Base-by-base conservation (phyloP, 495 filamentous ascomycete species). In the Mycothermus thermophilus region DNA sequence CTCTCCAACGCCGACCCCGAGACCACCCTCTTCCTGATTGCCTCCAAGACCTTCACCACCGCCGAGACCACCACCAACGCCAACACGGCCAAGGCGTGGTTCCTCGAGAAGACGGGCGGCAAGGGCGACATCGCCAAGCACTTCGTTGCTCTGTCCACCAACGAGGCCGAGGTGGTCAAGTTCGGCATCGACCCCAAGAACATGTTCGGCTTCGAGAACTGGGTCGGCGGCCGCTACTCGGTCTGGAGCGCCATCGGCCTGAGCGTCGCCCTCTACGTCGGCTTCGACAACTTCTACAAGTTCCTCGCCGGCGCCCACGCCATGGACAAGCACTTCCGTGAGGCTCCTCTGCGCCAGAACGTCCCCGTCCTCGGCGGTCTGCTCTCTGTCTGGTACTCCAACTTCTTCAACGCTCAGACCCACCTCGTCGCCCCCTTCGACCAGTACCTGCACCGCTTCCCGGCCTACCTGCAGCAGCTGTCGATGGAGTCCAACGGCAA, bases 401-500 rank as follows among this genome's bases (percentile, higher is more conserved):
- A 97, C 65, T 96, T 96, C 69, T 97, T 87, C 55, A 82, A 83
- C 51, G 86, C 92, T 26, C 90, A 97, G 62, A 96, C 90, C 34
- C 90, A 96, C 67, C 69, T 97, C 22, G 84, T 97, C 34, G 82
- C 90, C 46, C 90, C 90, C 46, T 97, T 96, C 62, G 90, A 97
- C 63, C 90, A 97, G 63, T 97, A 97, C 64, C 76, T 97, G 49
- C 83, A 93, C 72, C 83, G 90, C 36, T 96, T 97, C 80, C 86
- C 90, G 11, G 90, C 90, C 42, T 97, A 97, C 65, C 81, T 97
- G 20, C 90, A 97, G 63, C 90, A 97, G 61, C 71, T 97, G 30
- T 96, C 86, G 43, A 97, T 97, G 90, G 90, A 97, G 67, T 96
- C 92, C 48, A 97, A 97, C 62, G 90, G 90, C 49, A 97, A 97